Percentiles rank a stretch among this genome's conserved stretches.
Evolutionary conservation across 306 rosid species (phyloP).

Genomic region (Prinsepia uniflora): DNA sequence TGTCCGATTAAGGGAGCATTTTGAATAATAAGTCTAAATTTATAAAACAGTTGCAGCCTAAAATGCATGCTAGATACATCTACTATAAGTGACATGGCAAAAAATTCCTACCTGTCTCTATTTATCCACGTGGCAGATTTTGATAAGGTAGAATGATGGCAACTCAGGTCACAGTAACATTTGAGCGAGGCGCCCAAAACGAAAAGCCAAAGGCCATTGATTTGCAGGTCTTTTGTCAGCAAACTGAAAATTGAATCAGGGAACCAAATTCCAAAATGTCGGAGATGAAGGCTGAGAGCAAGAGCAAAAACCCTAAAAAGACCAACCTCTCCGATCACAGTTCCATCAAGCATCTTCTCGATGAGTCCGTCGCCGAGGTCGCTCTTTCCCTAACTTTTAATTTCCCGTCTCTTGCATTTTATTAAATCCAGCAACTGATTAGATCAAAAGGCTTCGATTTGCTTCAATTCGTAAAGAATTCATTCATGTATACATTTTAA

Average conservation of each 20-base stretch:
- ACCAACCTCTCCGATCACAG: conserved; percentile 15
- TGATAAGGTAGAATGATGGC: not conserved
- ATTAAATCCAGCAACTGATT: not conserved
- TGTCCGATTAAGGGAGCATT: too few relatives aligned
- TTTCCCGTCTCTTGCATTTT: not conserved
- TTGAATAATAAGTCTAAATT: too few relatives aligned
- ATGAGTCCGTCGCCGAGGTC: conserved; percentile 23
- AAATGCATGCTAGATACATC: not conserved
- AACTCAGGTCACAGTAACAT: not conserved
- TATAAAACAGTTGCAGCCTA: too few relatives aligned
- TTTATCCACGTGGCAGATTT: not conserved
- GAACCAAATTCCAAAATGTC: conserved; percentile 5
- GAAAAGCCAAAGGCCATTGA: not conserved
- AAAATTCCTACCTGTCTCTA: not conserved
- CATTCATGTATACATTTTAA: not conserved
- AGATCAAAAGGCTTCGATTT: not conserved
- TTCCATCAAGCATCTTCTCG: conserved; percentile 22
- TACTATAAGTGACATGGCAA: not conserved
- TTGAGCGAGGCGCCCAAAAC: not conserved
- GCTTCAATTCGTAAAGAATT: not conserved
- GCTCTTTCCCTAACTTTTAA: not conserved
- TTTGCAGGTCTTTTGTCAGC: not conserved
- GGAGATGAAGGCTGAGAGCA: conserved; percentile 9
- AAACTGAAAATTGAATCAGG: not conserved
- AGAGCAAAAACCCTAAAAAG: conserved; percentile 7